Base-by-base conservation (phyloP, 371 early-diverging fungal genomes). In the Batkoa obscura region DNA sequence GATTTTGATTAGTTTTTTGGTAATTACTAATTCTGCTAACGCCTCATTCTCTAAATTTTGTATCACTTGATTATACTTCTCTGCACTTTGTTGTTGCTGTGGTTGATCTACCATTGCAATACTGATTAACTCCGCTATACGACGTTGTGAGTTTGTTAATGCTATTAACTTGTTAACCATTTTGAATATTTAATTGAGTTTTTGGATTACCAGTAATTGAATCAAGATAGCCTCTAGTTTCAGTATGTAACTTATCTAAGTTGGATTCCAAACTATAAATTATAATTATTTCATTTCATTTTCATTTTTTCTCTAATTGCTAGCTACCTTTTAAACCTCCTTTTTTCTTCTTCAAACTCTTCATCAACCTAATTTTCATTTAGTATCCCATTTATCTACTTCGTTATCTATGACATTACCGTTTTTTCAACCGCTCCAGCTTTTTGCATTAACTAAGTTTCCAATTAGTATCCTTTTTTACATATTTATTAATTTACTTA, bases 221-320 rank as follows among this genome's bases (percentile, higher is more conserved):
- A 59, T 88, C 84, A 38, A 92, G 72, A 65, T 93, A 95, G 31
- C 89, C 90, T 65, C 87, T 88, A n/a, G 96, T 79, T 66, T 95
- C 92, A 57, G 82, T 85, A 60, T 88, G 79, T 3, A 95, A 71
- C 43, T 75, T 80, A 60, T 91, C 89, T 1, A 83, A 75, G 52
- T 93, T 90, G 31, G 73, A 66, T 64, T 94, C 93, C 34, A 92
- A 73, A 42, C 90, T 93, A 64, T 48, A 49, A 42, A 56, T 45
- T 33, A 10, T 41, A 41, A 49, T 56, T 8, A 49, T 43, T 38
- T 13, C 38, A 23, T 35, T 23, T 23, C 23, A 23, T 23, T 23
- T 23, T 23, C 23, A 23, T 23, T 23, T 23, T 23, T 23, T 23
- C 39, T 37, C 13, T 39, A 0, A 50, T 30, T n/a, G 8, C 30